A percentile compares a stretch with the other conserved stretches of the same genome.
phyloP scores from a whole-genome alignment of 257 asterid species.

The Mentha longifolia region DNA sequence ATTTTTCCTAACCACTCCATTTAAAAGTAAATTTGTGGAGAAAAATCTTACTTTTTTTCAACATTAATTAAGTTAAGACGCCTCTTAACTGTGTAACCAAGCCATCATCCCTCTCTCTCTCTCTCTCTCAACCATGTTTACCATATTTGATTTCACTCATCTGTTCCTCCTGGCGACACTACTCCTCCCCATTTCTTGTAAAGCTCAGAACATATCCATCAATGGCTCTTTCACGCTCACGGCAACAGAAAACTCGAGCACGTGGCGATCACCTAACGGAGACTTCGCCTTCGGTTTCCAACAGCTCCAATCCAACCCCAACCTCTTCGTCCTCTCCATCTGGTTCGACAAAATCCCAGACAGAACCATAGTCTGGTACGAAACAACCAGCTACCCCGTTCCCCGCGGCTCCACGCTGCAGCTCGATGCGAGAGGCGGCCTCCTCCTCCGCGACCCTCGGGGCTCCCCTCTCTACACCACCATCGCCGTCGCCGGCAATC shows the following conservation, averaged over 20 bases:
- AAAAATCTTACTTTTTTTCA: too few species aligned
- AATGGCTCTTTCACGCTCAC: slow-evolving; percentile 39
- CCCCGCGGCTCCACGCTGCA: slow-evolving; percentile 43
- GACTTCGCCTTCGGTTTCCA: slow-evolving; percentile 70
- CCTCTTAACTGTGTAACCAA: too few species aligned
- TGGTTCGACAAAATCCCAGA: slow-evolving; percentile 56
- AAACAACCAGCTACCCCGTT: slow-evolving; percentile 32
- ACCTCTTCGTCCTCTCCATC: slow-evolving; percentile 48
- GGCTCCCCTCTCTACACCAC: slow-evolving; percentile 35
- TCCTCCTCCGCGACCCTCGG: slow-evolving; percentile 46
- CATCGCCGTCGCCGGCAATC: not conserved
- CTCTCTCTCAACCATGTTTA: too few species aligned
- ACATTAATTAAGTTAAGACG: too few species aligned
- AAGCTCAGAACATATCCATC: slow-evolving; percentile 41
- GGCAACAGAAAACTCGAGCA: slow-evolving; percentile 37
- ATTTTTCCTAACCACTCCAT: too few species aligned
- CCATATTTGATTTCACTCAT: too few species aligned
- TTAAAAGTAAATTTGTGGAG: too few species aligned
- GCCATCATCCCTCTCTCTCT: too few species aligned
- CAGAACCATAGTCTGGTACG: slow-evolving; percentile 56
- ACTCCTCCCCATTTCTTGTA: not conserved
- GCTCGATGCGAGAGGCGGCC: slow-evolving; percentile 42
- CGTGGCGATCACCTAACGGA: slow-evolving; percentile 65
- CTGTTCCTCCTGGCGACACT: too few species aligned
- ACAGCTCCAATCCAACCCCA: slow-evolving; percentile 21